Evolutionary conservation across 768 basidiomycete species (phyloP).

Genomic region (Rhizopogon rudus): DNA sequence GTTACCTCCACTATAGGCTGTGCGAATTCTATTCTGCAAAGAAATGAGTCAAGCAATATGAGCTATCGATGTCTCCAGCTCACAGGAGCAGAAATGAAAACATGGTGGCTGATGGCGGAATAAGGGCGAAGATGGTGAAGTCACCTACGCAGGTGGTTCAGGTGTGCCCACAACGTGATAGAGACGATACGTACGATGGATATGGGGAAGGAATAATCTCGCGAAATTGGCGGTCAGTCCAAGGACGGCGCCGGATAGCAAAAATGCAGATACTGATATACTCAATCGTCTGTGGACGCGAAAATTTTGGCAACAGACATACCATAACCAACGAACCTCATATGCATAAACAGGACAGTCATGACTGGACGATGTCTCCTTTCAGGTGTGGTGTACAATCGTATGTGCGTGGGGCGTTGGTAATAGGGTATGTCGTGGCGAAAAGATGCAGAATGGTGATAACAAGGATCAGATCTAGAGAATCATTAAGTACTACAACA

Average conservation of each 20-base stretch:
- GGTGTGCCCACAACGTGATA: neutral
- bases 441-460: neutral
- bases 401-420: neutral
- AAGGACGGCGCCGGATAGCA: slow-evolving; percentile 48
- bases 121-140: slow-evolving; percentile 64
- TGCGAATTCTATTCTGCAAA: slow-evolving; percentile 60
- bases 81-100: slow-evolving; percentile 57
- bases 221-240: slow-evolving; percentile 70
- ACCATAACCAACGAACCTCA: slow-evolving; percentile 51
- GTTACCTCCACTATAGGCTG: slow-evolving; percentile 60
- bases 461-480: neutral
- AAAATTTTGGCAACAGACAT: slow-evolving; percentile 13
- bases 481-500: neutral
- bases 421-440: neutral
- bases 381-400: neutral
- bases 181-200: slow-evolving; percentile 46
- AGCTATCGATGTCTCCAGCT: slow-evolving; percentile 14
- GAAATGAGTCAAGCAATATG: neutral
- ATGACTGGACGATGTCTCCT: slow-evolving; percentile 27
- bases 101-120: slow-evolving; percentile 63
- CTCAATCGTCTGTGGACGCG: slow-evolving; percentile 3
- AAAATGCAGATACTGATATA: slow-evolving; percentile 30
- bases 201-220: slow-evolving; percentile 55
- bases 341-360: slow-evolving; percentile 58
- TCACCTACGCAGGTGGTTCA: slow-evolving; percentile 39